Base-by-base conservation (phyloP, 2,329 filamentous ascomycete genomes). In the Didymella arachidicola region DNA sequence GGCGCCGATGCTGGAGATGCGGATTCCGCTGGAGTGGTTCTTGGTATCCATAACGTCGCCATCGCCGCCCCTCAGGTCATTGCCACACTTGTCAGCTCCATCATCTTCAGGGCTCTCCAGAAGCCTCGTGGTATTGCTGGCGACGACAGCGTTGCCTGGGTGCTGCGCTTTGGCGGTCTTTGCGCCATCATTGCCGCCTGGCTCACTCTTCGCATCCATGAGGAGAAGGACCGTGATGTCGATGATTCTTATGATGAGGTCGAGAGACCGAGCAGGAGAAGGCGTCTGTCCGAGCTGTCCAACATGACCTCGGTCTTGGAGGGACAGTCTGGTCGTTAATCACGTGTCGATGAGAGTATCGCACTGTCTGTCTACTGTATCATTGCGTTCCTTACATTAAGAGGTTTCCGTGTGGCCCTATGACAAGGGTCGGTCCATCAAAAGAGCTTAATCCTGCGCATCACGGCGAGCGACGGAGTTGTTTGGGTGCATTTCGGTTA, bases 21-120 rank as follows among this genome's bases (percentile, higher is more conserved):
- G 2, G 90, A 93, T 69, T 90, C 95, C 73, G 92, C 93, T 4
- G 93, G 94, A 41, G 90, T 97, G 39, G 92, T 98, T 43, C 84
- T 98, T 2, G 94, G 94, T 8, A 93, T 98, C 53, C 94, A 98
- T 81, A 98, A 98, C 76, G 94, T 98, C 79, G 89, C 93, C 16
- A 91, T 98, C 66, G 92, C 93, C 0, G 88, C 92, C 5, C 94
- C 94, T 1, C 94, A 98, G 74, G 93, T 97, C 60, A 84, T 97
- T 53, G 93, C 94, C 11, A 97, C 93, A 6, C 79, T 97, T 27
- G 87, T 90, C 25, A 94, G 91, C 59, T 93, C 90, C 71, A 81
- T 90, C 59, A 90, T 98, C 62, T 98, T 98, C 80, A 89, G 87
- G 72, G 80, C 89, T 39, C 85, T 94, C 70, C 93, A 98, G 79